Percentiles rank a stretch among this genome's conserved stretches.
These are phyloP conservation scores for Colletotrichum aenigma DNA, from an alignment of 2,329 filamentous ascomycete genomes.

Conservation along the genomic window DNA sequence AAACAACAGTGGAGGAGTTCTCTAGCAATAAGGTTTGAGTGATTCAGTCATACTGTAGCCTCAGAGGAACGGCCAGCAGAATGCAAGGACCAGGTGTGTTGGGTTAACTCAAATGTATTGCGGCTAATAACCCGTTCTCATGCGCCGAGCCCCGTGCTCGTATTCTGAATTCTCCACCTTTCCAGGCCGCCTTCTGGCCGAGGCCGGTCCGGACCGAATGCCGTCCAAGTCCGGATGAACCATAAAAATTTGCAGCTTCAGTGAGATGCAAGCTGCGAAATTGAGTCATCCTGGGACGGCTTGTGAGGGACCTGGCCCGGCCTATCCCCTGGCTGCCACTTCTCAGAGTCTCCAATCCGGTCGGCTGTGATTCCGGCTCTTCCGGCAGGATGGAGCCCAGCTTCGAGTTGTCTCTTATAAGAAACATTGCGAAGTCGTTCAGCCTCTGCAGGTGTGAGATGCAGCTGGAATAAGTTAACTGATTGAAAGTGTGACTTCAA, in stretches of 20 bases:
- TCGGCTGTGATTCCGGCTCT: slow-evolving; percentile 47
- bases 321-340: neutral
- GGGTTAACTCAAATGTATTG: neutral
- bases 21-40: neutral
- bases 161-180: neutral
- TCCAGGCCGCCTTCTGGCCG: neutral
- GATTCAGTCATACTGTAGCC: neutral
- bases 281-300: neutral
- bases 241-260: neutral
- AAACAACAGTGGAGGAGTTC: neutral
- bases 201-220: neutral
- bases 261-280: neutral
- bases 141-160: neutral
- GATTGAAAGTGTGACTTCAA: neutral
- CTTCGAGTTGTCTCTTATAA: slow-evolving; percentile 58
- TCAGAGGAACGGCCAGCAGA: neutral
- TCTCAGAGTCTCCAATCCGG: slow-evolving; percentile 38
- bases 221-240: neutral
- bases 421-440: slow-evolving; percentile 54
- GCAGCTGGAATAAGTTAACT: slow-evolving; percentile 35
- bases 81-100: neutral
- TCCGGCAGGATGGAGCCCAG: slow-evolving; percentile 51
- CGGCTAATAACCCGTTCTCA: neutral
- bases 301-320: neutral
- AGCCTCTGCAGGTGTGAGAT: slow-evolving; percentile 53